These are phyloP conservation scores for Eremothecium sinecaudum DNA, from an alignment of 1,139 yeast species.

Conservation along the genomic window DNA sequence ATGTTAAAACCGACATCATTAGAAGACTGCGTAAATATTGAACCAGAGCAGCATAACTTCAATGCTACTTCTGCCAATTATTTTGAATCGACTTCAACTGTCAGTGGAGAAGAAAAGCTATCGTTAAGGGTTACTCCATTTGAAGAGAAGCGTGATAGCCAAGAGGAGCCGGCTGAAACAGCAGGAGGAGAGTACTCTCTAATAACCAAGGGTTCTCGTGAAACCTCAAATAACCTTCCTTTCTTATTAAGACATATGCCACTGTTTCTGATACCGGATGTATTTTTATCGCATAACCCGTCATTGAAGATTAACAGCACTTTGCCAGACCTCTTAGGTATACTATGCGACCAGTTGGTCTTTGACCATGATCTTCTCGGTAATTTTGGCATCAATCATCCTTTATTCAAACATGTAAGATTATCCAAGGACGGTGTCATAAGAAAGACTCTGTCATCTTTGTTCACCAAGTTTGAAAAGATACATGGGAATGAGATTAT, in stretches of 20 bases:
- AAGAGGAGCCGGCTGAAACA: neutral
- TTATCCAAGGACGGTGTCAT: slow-evolving; percentile 19
- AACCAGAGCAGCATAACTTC: neutral
- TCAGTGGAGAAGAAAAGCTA: slow-evolving; percentile 1
- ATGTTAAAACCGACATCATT: slow-evolving; percentile 1
- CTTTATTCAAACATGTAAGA: slow-evolving; percentile 15
- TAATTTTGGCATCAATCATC: slow-evolving; percentile 18
- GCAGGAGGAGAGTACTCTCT: neutral
- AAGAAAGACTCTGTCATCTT: slow-evolving; percentile 13
- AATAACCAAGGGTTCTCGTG: slow-evolving; percentile 8
- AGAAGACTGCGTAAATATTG: slow-evolving; percentile 1
- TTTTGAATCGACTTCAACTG: neutral
- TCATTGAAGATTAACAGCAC: slow-evolving; percentile 16
- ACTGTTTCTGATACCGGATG: slow-evolving; percentile 47
- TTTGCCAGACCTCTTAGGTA: slow-evolving; percentile 24
- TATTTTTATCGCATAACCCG: slow-evolving; percentile 33
- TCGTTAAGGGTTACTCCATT: neutral
- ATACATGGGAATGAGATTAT: slow-evolving; percentile 24
- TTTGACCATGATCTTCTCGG: slow-evolving; percentile 35
- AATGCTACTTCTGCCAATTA: neutral
- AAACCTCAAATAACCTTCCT: slow-evolving; percentile 46
- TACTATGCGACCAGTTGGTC: slow-evolving; percentile 36
- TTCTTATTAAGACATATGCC: slow-evolving; percentile 55
- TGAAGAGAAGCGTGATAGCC: neutral
- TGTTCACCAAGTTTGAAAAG: slow-evolving; percentile 21